These are phyloP conservation scores for Gentiana macrophylla DNA, from an alignment of 257 asterid species.

Conservation along the genomic window DNA sequence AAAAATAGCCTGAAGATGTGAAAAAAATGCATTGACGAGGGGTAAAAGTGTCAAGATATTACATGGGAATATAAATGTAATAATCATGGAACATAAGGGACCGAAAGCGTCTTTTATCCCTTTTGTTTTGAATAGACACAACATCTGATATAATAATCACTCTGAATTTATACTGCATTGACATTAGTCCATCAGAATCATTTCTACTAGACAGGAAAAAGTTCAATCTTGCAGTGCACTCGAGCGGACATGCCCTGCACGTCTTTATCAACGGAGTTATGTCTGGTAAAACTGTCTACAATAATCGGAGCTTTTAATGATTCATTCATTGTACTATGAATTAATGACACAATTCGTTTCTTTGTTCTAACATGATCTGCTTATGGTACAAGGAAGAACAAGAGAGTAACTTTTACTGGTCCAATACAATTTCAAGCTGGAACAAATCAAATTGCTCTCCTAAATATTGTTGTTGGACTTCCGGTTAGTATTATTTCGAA, in stretches of 20 bases:
- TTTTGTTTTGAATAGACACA: no score
- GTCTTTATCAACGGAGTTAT: constrained; percentile 41
- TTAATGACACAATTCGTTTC: not conserved
- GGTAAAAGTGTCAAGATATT: no score
- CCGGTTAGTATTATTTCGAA: constrained; percentile 35
- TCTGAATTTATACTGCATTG: constrained; percentile 25
- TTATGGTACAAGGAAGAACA: constrained; percentile 34
- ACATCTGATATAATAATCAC: no score
- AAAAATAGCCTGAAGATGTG: no score
- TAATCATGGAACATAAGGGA: no score
- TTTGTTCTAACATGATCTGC: constrained; percentile 36
- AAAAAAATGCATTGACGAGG: no score
- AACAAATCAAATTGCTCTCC: constrained; percentile 36
- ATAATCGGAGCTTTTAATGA: not conserved
- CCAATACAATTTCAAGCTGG: constrained; percentile 38
- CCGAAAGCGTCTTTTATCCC: no score
- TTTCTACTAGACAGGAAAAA: constrained; percentile 34
- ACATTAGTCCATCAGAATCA: constrained; percentile 43
- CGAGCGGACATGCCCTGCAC: constrained; percentile 53
- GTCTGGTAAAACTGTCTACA: constrained; percentile 23
- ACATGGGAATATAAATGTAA: no score
- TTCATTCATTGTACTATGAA: not conserved
- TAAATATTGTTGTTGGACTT: constrained; percentile 57
- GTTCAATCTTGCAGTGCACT: constrained; percentile 35
- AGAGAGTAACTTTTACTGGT: constrained; percentile 29